A percentile compares a stretch with the other conserved stretches of the same genome.
Evolutionary conservation across 257 asterid genomes (phyloP).

Genomic region (Linaria vulgaris): DNA sequence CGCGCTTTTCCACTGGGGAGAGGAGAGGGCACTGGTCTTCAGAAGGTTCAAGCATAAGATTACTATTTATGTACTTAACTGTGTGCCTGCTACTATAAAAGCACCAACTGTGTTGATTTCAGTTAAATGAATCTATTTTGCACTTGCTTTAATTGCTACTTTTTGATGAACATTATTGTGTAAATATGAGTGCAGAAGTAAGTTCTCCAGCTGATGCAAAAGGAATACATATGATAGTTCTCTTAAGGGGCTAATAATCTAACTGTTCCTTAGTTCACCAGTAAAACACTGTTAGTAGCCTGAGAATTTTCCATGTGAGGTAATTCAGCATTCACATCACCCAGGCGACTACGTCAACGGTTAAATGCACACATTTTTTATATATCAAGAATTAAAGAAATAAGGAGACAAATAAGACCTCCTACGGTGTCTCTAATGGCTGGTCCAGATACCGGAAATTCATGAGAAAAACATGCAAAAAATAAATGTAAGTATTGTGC

Average conservation of each 20-base stretch:
- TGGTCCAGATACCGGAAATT: too few species aligned
- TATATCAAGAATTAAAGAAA: neutral
- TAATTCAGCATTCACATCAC: neutral
- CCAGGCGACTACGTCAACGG: neutral
- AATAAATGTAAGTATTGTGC: too few species aligned
- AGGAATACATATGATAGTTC: constrained; percentile 1
- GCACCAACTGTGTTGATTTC: constrained; percentile 60
- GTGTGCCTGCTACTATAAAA: constrained; percentile 60
- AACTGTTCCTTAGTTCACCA: neutral
- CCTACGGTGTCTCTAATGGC: too few species aligned
- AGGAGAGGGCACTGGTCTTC: constrained; percentile 49
- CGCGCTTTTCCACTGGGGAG: constrained; percentile 70
- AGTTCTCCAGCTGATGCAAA: neutral
- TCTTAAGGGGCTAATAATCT: neutral
- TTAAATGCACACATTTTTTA: neutral
- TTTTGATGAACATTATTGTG: constrained; percentile 12
- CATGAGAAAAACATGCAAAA: too few species aligned
- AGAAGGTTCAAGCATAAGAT: constrained; percentile 75
- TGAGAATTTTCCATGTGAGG: neutral
- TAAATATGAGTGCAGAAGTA: constrained; percentile 4
- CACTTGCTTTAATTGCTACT: constrained; percentile 23
- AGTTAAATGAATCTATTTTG: constrained; percentile 30
- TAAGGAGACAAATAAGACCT: too few species aligned
- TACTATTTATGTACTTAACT: constrained; percentile 53
- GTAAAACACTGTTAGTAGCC: neutral